Evolutionary conservation across 495 filamentous ascomycete genomes (phyloP).

Genomic region (Apodospora peruviana): DNA sequence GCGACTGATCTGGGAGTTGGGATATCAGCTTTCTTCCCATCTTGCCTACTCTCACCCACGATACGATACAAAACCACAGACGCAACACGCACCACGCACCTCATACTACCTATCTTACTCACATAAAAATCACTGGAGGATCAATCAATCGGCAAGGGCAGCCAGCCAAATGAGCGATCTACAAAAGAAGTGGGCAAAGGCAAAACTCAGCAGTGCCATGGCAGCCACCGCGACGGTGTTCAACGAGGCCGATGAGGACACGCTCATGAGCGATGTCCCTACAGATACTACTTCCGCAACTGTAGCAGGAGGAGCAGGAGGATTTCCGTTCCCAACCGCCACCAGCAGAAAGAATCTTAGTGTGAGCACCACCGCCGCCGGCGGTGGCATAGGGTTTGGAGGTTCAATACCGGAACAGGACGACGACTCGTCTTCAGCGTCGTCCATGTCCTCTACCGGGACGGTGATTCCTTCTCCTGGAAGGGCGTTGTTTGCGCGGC

Average conservation of each 20-base stretch:
- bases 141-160: too few relatives aligned
- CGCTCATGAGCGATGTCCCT: neutral
- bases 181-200: conserved; percentile 76
- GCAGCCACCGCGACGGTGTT: conserved; percentile 28
- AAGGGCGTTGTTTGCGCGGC: conserved; percentile 65
- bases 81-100: neutral
- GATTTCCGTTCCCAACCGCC: too few relatives aligned
- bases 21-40: too few relatives aligned
- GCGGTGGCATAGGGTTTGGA: conserved; percentile 7
- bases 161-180: conserved; percentile 85
- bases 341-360: too few relatives aligned
- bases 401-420: conserved; percentile 28
- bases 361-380: neutral
- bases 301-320: too few relatives aligned
- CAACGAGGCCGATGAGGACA: conserved; percentile 50
- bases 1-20: too few relatives aligned
- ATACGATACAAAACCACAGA: too few relatives aligned
- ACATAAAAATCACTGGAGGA: too few relatives aligned
- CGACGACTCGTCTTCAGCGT: conserved; percentile 69
- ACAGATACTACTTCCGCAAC: too few relatives aligned
- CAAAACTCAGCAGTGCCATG: conserved; percentile 52
- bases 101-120: too few relatives aligned
- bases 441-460: conserved; percentile 79
- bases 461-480: conserved; percentile 79
- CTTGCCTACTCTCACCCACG: too few relatives aligned